Evolutionary conservation across 1,284 basidiomycete species (phyloP), one percentile per base, ranked within the genome.

Genomic region (Sanguinoderma infundibulare): DNA sequence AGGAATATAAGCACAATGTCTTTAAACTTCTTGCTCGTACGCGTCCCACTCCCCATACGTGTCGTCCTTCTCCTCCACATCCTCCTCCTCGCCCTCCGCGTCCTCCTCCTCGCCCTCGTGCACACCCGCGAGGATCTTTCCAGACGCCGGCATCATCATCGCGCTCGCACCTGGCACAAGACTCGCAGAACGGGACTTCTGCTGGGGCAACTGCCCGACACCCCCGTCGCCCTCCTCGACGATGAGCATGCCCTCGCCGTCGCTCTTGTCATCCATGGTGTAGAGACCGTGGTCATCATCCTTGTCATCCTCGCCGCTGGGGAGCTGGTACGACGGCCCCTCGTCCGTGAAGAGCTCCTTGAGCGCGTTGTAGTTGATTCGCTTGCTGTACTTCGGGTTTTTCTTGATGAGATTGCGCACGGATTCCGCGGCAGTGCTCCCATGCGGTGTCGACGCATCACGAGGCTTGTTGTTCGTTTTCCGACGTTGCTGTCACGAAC

Each of bases 361-460:
- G 55, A 95, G 83, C 0, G 92, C 93, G 67, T 92, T 89, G 72
- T 96, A 96, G 72, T 96, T 96, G 75, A 96, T 95, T 55, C 93
- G 86, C 70, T 92, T 92, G 76, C 91, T 94, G 75, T 94, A 94
- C 73, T 87, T 92, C 26, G 87, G 81, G 65, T 89, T 92, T 75
- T 92, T 92, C 79, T 91, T 90, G 68, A 95, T 79, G 38, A 96
- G 81, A 60, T 89, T 91, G 26, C 83, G 85, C 35, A 94, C 91
- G 3, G 92, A 88, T 69, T 95, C 94, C 2, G 90, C 92, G 1
- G 90, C 85, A 2, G 91, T 92, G 49, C 79, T 86, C 17, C 89
- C 92, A 49, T 86, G 84, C 0, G 92, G 85, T 5, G 85, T 91
- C 0, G 87, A 83, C 15, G 88, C 84, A 63, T 95, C 92, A 39